These are phyloP conservation scores for Symbiodinium natans DNA, from an alignment of 73 alveolate species.

Conservation along the genomic window DNA sequence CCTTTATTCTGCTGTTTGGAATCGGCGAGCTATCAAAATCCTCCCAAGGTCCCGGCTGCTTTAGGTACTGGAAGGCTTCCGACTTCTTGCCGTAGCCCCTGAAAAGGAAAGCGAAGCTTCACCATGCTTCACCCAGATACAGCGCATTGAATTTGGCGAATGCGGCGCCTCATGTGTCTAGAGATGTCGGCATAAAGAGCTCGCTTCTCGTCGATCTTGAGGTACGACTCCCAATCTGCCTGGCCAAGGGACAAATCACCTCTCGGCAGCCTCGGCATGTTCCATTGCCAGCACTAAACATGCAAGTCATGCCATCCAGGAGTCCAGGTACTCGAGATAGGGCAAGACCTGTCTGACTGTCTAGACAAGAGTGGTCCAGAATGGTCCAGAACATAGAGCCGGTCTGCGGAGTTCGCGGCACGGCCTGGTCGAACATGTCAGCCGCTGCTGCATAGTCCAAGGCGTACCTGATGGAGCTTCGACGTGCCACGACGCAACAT, in stretches of 20 bases:
- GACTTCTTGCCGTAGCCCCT: conserved; percentile 84
- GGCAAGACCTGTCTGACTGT: conserved; percentile 75
- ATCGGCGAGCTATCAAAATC: too few species aligned
- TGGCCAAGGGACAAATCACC: background rate
- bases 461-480: conserved; percentile 31
- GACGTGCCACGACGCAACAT: too few species aligned
- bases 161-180: conserved; percentile 75
- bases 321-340: conserved; percentile 82
- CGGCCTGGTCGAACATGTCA: conserved; percentile 85
- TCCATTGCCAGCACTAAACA: background rate
- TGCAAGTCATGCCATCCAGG: conserved; percentile 51
- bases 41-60: conserved; percentile 4
- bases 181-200: conserved; percentile 69
- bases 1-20: too few species aligned
- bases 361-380: background rate
- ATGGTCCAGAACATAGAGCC: too few species aligned
- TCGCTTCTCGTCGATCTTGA: conserved; percentile 91
- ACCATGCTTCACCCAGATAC: too few species aligned
- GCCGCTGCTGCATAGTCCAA: conserved; percentile 90
- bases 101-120: too few species aligned
- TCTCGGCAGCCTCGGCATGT: background rate
- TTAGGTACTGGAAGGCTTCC: conserved; percentile 92
- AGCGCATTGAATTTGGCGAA: too few species aligned
- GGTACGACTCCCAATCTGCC: conserved; percentile 75
- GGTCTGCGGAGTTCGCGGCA: too few species aligned